phyloP scores from a whole-genome alignment of 768 basidiomycete genomes.

The Lentinus brumalis region DNA sequence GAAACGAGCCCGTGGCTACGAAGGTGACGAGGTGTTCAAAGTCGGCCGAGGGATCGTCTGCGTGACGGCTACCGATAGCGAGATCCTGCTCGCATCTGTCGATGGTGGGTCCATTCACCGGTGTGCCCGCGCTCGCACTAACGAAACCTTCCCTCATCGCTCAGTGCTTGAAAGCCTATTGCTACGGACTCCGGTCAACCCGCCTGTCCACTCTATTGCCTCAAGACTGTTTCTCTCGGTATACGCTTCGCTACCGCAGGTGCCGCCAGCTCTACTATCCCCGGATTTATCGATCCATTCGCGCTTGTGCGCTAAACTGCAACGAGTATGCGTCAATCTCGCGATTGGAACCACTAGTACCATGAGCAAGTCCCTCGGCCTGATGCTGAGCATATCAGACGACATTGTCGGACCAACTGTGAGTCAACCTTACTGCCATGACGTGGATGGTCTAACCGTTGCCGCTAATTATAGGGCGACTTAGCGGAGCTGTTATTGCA shows the following conservation, averaged over 20 bases:
- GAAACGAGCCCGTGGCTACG: constrained; percentile 69
- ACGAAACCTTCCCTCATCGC: neutral
- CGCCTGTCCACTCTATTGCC: constrained; percentile 58
- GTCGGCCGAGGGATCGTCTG: constrained; percentile 49
- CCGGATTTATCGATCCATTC: constrained; percentile 51
- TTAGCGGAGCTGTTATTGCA: constrained; percentile 65
- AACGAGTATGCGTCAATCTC: constrained; percentile 48
- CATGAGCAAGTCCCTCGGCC: constrained; percentile 61
- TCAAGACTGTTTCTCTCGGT: constrained; percentile 60
- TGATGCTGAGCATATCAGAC: constrained; percentile 45
- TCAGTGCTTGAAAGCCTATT: constrained; percentile 55
- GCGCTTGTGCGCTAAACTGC: constrained; percentile 47
- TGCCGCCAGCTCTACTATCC: constrained; percentile 57
- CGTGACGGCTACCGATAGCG: constrained; percentile 50
- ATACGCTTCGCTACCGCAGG: constrained; percentile 56
- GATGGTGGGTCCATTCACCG: constrained; percentile 48
- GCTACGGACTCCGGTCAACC: constrained; percentile 50
- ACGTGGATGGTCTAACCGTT: neutral
- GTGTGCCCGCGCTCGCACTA: constrained; percentile 5
- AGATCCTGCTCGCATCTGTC: constrained; percentile 53
- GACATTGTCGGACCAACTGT: constrained; percentile 28
- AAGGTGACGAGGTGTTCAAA: constrained; percentile 75
- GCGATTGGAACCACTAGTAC: constrained; percentile 55
- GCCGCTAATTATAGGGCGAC: neutral
- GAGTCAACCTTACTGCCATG: constrained; percentile 14